Evolutionary conservation across 2,329 filamentous ascomycete species (phyloP), one percentile per base, ranked within the genome.

Genomic region (Cladophialophora bantiana): DNA sequence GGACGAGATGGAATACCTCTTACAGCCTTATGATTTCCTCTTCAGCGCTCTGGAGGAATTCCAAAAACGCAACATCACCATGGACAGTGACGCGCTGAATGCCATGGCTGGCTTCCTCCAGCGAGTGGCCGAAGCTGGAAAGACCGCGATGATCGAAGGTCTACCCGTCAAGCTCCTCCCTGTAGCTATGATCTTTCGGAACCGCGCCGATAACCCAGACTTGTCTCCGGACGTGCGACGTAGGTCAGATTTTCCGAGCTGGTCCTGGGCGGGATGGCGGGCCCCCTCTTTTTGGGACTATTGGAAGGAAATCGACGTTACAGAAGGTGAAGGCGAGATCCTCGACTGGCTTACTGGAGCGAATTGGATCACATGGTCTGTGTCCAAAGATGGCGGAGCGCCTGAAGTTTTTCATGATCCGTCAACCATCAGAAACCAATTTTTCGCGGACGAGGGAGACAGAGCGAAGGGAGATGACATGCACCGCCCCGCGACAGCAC

Each of bases 241-340:
- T 40, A 36, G 55, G 7, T 26, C 20, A 35, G 20, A 40, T n/a
- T 58, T 58, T 31, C 55, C 55, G 20, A 58, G 55, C 36, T 58
- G 55, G 55, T 38, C 34, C 2, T 58, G 55, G 55, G 55, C 55
- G 26, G 55, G 55, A 12, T 58, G 55, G 55, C 36, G 42, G 31
- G 55, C 35, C 18, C 18, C 31, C 5, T 45, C 55, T 7, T 9
- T 58, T 45, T 40, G 55, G 55, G 35, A 58, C 36, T 20, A 32
- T 18, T 40, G 36, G 55, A 42, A 42, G 3, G 35, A 36, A 13
- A 26, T 31, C 3, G 55, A 45, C 12, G 34, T 42, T 5, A 42
- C 13, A 45, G 35, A 15, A 15, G 38, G 38, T 5, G 38, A 42
- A 15, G 38, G n/a, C 15, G 38, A 42, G 15, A 18, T 42, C 13